Evolutionary conservation across 2,329 filamentous ascomycete species (phyloP), one percentile per base, ranked within the genome.

Genomic region (Scytalidium lignicola): DNA sequence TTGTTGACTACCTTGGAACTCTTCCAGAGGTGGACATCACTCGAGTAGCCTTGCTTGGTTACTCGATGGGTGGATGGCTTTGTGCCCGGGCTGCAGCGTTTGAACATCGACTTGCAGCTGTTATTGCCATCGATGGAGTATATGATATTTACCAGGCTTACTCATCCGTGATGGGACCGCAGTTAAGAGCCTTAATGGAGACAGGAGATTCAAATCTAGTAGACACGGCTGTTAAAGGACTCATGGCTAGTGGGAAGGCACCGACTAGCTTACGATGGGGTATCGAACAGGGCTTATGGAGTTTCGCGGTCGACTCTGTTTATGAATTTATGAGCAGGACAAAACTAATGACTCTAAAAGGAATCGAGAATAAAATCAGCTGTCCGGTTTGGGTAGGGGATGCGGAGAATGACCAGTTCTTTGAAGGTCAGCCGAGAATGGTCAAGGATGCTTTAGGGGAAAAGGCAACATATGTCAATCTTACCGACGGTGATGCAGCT

Each of bases 41-140:
- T 19, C 44, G 46, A 7, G 46, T 74, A 2, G 71, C 55, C 3
- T 57, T 74, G 1, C 42, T 71, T 19, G 73, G 72, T 12, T 57
- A 65, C 46, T 73, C 70, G 1, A 64, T 75, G 41, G 70, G 71
- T 3, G 71, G 71, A 0, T 67, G 62, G 20, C 63, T 74, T 0
- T 66, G 63, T 3, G 56, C 67, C 1, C 65, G 70, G 3, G 72
- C 70, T 1, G 71, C 72, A 0, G 69, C 70, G 0, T 72, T 70
- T 51, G 72, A 75, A 49, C 67, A 63, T 44, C 67, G 72, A 2
- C 51, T 74, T 9, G 59, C 63, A 0, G 72, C 71, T 1, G 57
- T 66, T 4, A 57, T 73, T 43, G 60, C 65, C 28, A 60, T 71
- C 21, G 71, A 72, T 52, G 72, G 70, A 2, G 49, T 74, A 2